Evolutionary conservation across 345 rosid genomes (phyloP), one percentile per base, ranked within the genome.

Genomic region (Iberis pinnata): DNA sequence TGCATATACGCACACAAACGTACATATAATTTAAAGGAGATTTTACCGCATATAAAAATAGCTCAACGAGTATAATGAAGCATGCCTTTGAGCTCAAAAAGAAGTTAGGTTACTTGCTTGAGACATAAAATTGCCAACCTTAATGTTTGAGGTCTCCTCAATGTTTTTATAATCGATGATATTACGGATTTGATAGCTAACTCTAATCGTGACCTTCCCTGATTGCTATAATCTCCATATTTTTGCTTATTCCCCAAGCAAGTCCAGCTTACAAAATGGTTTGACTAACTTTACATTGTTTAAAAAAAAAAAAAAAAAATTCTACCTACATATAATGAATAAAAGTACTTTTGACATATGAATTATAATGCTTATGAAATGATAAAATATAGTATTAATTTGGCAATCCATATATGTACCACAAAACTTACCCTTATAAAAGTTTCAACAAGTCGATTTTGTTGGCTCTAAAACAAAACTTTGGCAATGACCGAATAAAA

Each of bases 41-140:
- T n/a, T n/a, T n/a, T n/a, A n/a, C n/a, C n/a, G n/a, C n/a, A n/a
- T n/a, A n/a, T n/a, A n/a, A n/a, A n/a, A n/a, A n/a, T n/a, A n/a
- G n/a, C n/a, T n/a, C n/a, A n/a, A n/a, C 12, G 53, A 45, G 38
- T 59, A 39, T 15, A 60, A 29, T 59, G 65, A 59, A 55, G 55
- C 55, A 58, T 66, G 66, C 71, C 66, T 60, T 67, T 46, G 71
- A 59, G 58, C 19, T 18, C 31, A 60, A 42, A 51, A 58, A 58
- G 32, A 31, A 26, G 71, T 52, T 59, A 58, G 65, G 71, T 67
- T 44, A 51, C 47, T 66, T 66, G 71, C 71, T 67, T 67, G 65
- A 43, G 60, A 52, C 26, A 58, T 35, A 65, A 52, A 59, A 52
- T 45, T 44, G 49, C 41, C 29, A 57, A 49, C 47, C 53, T 57